phyloP scores from a whole-genome alignment of 2,329 filamentous ascomycete species.

The Didymella lethalis region DNA sequence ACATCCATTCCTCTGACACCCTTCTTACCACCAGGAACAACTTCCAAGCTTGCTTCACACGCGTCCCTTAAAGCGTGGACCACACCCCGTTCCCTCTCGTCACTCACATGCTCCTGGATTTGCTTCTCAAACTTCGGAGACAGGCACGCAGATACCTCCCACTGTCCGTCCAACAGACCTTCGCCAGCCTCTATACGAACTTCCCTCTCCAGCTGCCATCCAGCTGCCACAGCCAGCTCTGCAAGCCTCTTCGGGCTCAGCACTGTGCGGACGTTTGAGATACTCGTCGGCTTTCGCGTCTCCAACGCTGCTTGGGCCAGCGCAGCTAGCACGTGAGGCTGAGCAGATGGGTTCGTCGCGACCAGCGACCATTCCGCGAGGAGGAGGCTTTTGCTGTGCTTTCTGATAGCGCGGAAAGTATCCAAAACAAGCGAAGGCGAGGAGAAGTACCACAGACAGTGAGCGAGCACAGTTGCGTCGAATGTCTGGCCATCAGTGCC shows the following conservation, averaged over 20 bases:
- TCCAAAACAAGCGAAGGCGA: constrained; percentile 46
- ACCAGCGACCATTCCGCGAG: constrained; percentile 59
- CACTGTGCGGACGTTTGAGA: constrained; percentile 59
- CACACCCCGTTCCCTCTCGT: constrained; percentile 27
- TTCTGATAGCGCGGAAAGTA: constrained; percentile 50
- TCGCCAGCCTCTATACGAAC: constrained; percentile 47
- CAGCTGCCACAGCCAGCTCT: constrained; percentile 45
- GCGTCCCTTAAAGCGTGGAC: constrained; percentile 29
- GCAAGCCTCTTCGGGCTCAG: constrained; percentile 55
- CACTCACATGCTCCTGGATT: constrained; percentile 23
- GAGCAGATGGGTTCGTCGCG: constrained; percentile 50
- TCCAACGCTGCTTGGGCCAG: constrained; percentile 57
- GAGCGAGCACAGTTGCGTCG: constrained; percentile 59
- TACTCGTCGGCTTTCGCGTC: constrained; percentile 49
- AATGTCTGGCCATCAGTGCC: constrained; percentile 37
- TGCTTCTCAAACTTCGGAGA: constrained; percentile 24
- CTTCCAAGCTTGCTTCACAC: constrained; percentile 31
- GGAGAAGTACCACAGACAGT: constrained; percentile 64
- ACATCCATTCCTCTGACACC: constrained; percentile 31
- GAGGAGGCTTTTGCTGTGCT: constrained; percentile 49
- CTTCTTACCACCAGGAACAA: constrained; percentile 23
- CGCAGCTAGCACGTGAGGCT: constrained; percentile 62
- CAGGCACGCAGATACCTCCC: constrained; percentile 33
- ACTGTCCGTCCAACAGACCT: constrained; percentile 58
- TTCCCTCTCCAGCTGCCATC: constrained; percentile 53